These are phyloP conservation scores for Tetrastigma voinierianum DNA, from an alignment of 164 flowering plant species.

Conservation along the genomic window DNA sequence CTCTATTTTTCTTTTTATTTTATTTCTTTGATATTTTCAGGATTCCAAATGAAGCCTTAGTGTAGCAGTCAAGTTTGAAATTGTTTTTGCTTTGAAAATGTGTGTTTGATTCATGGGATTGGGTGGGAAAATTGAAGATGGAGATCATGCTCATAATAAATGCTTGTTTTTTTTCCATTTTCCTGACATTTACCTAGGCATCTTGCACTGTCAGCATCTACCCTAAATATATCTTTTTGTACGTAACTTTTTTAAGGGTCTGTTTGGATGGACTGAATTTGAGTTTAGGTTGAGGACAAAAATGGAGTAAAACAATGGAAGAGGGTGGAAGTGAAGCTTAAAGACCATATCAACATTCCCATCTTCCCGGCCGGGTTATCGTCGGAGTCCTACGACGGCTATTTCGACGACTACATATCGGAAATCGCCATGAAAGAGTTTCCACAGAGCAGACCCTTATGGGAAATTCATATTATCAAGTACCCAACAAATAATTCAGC, in stretches of 20 bases:
- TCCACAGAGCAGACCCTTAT: constrained; percentile 44
- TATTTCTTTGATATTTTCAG: no score
- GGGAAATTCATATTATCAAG: constrained; percentile 60
- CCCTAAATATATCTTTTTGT: neutral
- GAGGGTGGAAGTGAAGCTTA: constrained; percentile 43
- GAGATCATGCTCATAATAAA: no score
- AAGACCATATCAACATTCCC: constrained; percentile 49
- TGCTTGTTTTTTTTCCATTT: no score
- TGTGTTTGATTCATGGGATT: no score
- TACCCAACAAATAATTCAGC: constrained; percentile 59
- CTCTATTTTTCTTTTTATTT: no score
- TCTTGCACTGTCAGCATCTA: neutral
- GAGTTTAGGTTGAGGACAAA: constrained; percentile 37
- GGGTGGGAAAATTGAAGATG: no score
- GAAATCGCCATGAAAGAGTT: constrained; percentile 35
- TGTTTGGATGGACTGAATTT: no score
- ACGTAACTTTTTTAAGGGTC: neutral
- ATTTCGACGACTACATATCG: constrained; percentile 38
- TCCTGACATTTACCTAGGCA: neutral
- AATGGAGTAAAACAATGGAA: constrained; percentile 53
- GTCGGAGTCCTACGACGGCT: constrained; percentile 31
- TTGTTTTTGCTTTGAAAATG: no score
- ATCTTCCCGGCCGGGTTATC: constrained; percentile 34
- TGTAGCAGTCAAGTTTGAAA: no score
- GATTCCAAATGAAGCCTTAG: no score